phyloP scores from a whole-genome alignment of 805 yeast species.

The Pichia eremophila region DNA sequence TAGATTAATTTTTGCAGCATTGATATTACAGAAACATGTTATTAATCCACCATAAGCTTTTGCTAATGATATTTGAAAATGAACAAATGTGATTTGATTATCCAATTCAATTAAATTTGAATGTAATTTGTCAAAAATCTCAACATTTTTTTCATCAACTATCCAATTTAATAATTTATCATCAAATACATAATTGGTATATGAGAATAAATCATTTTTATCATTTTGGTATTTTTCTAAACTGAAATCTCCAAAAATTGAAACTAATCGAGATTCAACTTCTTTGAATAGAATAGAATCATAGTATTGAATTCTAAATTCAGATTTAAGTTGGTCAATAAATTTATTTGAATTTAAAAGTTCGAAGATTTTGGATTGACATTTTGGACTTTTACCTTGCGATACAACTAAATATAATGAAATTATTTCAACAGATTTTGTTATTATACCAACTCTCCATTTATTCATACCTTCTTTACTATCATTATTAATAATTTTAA shows the following conservation, averaged over 20 bases:
- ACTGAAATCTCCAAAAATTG: slow-evolving; percentile 22
- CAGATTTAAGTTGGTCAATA: slow-evolving; percentile 30
- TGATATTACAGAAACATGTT: slow-evolving; percentile 50
- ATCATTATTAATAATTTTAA: slow-evolving; percentile 11
- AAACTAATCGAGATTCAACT: slow-evolving; percentile 36
- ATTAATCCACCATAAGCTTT: slow-evolving; percentile 73
- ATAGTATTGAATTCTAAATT: slow-evolving; percentile 26
- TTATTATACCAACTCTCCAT: slow-evolving; percentile 48
- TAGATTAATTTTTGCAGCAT: slow-evolving; percentile 18
- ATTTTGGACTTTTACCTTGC: slow-evolving; percentile 31
- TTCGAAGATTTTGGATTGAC: slow-evolving; percentile 30
- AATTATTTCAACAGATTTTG: slow-evolving; percentile 66
- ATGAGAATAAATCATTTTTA: no score
- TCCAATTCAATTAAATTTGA: slow-evolving; percentile 14
- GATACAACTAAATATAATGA: slow-evolving; percentile 58
- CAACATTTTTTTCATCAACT: slow-evolving; percentile 22
- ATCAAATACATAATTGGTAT: slow-evolving; percentile 19
- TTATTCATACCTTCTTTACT: slow-evolving; percentile 25
- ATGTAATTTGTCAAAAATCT: slow-evolving; percentile 24
- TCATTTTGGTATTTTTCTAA: slow-evolving; percentile 10
- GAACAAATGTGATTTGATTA: slow-evolving; percentile 44
- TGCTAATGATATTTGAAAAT: slow-evolving; percentile 60
- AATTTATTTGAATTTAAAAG: slow-evolving; percentile 16
- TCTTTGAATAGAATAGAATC: slow-evolving; percentile 19
- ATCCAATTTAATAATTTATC: slow-evolving; percentile 6